Evolutionary conservation across 2,329 filamentous ascomycete genomes (phyloP).

Genomic region (Colletotrichum trifolii): DNA sequence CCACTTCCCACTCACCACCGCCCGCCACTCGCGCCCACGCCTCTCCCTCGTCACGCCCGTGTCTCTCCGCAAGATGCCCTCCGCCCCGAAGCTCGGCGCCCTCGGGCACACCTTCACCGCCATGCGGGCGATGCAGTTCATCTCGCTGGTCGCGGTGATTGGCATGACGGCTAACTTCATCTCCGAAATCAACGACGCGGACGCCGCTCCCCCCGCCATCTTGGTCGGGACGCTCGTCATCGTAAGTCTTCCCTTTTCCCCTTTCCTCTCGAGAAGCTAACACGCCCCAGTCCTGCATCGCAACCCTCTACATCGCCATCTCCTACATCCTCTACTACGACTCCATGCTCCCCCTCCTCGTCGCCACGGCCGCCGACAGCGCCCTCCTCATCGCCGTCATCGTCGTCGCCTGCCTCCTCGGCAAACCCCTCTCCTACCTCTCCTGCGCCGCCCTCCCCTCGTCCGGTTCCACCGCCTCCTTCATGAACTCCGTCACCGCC

Average conservation of each 20-base stretch:
- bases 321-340: constrained; percentile 86
- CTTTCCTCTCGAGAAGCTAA: not conserved
- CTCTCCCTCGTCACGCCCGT: constrained; percentile 55
- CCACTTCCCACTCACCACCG: constrained; percentile 54
- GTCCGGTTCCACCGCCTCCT: constrained; percentile 54
- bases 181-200: constrained; percentile 74
- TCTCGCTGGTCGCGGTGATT: constrained; percentile 80
- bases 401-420: constrained; percentile 80
- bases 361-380: constrained; percentile 73
- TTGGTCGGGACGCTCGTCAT: constrained; percentile 83
- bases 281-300: constrained; percentile 75
- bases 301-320: constrained; percentile 81
- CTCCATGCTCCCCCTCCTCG: constrained; percentile 78
- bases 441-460: constrained; percentile 70
- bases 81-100: constrained; percentile 70
- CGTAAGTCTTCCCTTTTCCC: constrained; percentile 69
- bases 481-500: constrained; percentile 56
- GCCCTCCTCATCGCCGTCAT: constrained; percentile 81
- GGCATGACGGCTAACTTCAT: constrained; percentile 88
- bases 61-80: constrained; percentile 52
- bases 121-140: constrained; percentile 76
- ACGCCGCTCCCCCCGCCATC: constrained; percentile 75
- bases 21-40: constrained; percentile 48
- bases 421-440: constrained; percentile 82
- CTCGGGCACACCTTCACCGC: constrained; percentile 83